Percentiles rank a stretch among this genome's conserved stretches.
These are phyloP conservation scores for Arabis hirsuta DNA, from an alignment of 345 rosid genomes.

Conservation along the genomic window DNA sequence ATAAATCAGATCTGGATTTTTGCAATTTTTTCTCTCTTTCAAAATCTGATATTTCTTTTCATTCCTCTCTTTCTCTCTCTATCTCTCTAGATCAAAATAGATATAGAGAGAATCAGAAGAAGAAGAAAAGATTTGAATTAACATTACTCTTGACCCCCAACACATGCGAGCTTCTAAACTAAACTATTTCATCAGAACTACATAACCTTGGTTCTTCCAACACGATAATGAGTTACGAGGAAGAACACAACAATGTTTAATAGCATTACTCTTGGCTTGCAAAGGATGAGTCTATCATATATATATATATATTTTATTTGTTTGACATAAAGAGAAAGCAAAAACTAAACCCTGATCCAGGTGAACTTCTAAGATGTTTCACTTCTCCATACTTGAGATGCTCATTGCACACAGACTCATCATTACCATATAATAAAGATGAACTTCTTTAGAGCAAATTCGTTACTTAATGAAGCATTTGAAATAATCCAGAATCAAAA, in stretches of 20 bases:
- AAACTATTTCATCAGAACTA: too few relatives aligned
- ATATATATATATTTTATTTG: background rate
- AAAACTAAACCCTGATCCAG: conserved; percentile 1
- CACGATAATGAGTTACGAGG: background rate
- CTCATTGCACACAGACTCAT: background rate
- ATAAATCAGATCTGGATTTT: too few relatives aligned
- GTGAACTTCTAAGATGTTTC: conserved; percentile 7
- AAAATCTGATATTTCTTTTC: too few relatives aligned
- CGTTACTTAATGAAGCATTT: background rate
- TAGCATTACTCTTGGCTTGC: background rate
- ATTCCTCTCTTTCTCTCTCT: too few relatives aligned
- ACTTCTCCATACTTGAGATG: conserved; percentile 3
- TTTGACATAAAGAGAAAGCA: conserved; percentile 1
- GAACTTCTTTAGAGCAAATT: background rate
- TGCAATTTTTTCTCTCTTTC: too few relatives aligned
- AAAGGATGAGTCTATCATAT: conserved; percentile 17
- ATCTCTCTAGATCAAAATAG: too few relatives aligned
- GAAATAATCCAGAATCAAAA: conserved; percentile 12
- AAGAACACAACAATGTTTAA: background rate
- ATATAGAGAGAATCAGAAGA: too few relatives aligned
- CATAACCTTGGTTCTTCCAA: too few relatives aligned
- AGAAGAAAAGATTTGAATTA: too few relatives aligned
- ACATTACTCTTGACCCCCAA: background rate
- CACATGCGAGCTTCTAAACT: conserved; percentile 8
- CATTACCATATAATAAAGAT: background rate